Evolutionary conservation across 768 basidiomycete genomes (phyloP).

Genomic region (Phanerochaete carnosa): DNA sequence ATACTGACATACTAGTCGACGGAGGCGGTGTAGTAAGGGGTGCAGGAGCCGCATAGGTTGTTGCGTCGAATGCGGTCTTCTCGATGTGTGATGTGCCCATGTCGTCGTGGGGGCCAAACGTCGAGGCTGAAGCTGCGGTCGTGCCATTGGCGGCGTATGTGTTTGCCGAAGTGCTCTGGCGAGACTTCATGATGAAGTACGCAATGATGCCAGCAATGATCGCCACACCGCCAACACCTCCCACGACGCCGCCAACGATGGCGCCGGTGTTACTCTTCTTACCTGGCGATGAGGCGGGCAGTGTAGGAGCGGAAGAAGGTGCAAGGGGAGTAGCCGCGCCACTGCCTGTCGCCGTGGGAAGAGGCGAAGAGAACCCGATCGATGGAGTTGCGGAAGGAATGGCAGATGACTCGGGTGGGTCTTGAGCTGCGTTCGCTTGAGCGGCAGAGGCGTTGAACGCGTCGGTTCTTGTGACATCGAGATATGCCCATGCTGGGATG

Average conservation of each 20-base stretch:
- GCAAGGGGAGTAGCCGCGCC: neutral
- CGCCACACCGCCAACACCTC: slow-evolving; percentile 6
- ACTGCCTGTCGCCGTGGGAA: neutral
- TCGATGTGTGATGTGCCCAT: neutral
- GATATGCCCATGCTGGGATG: slow-evolving; percentile 63
- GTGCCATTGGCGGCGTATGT: neutral
- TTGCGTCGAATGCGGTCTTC: neutral
- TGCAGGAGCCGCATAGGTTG: neutral
- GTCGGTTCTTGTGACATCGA: slow-evolving; percentile 42
- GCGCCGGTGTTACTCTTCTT: slow-evolving; percentile 7
- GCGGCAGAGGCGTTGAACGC: slow-evolving; percentile 13
- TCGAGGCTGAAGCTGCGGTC: neutral
- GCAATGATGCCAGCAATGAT: slow-evolving; percentile 4
- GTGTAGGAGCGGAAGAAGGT: neutral
- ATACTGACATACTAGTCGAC: neutral
- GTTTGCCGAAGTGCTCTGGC: neutral
- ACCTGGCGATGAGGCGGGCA: neutral
- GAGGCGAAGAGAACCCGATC: neutral
- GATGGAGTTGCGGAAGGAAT: neutral
- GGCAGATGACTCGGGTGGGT: slow-evolving; percentile 7
- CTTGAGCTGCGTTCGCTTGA: neutral
- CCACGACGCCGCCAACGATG: slow-evolving; percentile 14
- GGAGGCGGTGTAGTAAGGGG: neutral
- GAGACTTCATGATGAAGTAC: neutral
- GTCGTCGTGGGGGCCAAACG: neutral